Base-by-base conservation (phyloP, 2,329 filamentous ascomycete species). In the Colletotrichum liriopes region DNA sequence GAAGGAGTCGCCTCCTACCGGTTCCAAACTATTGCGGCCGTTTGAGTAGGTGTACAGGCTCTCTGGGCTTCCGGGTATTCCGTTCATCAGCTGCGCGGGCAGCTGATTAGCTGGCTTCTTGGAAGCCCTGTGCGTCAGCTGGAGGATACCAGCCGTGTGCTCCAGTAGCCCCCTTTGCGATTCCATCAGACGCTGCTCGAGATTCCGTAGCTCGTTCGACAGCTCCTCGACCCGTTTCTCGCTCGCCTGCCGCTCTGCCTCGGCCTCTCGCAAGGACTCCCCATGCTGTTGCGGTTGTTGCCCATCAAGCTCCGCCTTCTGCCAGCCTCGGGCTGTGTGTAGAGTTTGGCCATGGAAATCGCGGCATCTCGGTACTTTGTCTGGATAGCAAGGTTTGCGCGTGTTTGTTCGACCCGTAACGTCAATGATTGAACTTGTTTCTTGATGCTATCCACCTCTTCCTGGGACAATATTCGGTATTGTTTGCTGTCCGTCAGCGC, bases 311-410 rank as follows among this genome's bases (percentile, higher is more conserved):
- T 87, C 74, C 81, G 85, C 63, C 86, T 85, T 76, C 86, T 88
- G 60, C 84, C 84, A 14, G 79, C 64, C 14, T 77, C 79, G 12
- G 88, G 87, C n/a, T 91, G 87, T 11, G 90, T 90, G 79, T 97
- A 94, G 39, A 99, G 86, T 77, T 93, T 92, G 71, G 92, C 92
- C 82, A 99, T 92, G 51, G 95, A 97, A 75, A 93, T 90, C 14
- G 96, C 94, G 1, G 96, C 96, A 87, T 98, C 96, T 77, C 95
- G 93, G 77, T 98, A 94, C 84, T 98, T 99, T 66, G 92, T 93
- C 81, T 99, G 96, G 56, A 98, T 91, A 41, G 92, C 91, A 47
- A 99, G 87, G 82, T 96, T 98, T 72, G 94, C 90, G 75, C 92
- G 91, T 26, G 94, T 92, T 47, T 94, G 92, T 74, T 96, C 93